phyloP scores from a whole-genome alignment of 768 basidiomycete genomes.

The Gloeophyllum trabeum region DNA sequence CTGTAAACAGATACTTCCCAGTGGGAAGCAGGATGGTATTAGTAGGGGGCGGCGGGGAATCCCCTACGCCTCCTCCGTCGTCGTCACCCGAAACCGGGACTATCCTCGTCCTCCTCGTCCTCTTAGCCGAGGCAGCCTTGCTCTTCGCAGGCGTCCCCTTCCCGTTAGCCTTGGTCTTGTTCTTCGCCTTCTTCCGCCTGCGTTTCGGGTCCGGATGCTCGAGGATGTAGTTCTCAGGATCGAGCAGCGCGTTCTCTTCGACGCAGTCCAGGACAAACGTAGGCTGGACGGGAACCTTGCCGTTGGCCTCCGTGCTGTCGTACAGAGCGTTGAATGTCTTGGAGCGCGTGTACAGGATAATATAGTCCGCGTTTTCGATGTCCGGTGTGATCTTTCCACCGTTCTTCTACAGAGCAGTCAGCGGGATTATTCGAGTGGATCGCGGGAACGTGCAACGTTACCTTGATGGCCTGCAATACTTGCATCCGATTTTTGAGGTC shows the following conservation, averaged over 20 bases:
- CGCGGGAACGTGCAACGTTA: slow-evolving; percentile 14
- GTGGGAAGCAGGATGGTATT: background rate
- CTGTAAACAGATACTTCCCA: background rate
- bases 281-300: slow-evolving; percentile 37
- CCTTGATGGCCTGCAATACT: slow-evolving; percentile 50
- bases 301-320: slow-evolving; percentile 18
- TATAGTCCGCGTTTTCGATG: slow-evolving; percentile 47
- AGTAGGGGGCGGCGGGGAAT: background rate
- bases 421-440: background rate
- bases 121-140: slow-evolving; percentile 2
- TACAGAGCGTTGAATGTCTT: slow-evolving; percentile 38
- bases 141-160: slow-evolving; percentile 8
- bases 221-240: slow-evolving; percentile 32
- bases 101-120: background rate
- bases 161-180: background rate
- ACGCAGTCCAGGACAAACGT: slow-evolving; percentile 45
- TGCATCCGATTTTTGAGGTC: slow-evolving; percentile 43
- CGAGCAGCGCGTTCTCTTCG: slow-evolving; percentile 28
- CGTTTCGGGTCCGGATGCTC: slow-evolving; percentile 14
- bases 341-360: slow-evolving; percentile 41
- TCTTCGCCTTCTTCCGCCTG: slow-evolving; percentile 8
- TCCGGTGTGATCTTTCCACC: slow-evolving; percentile 48
- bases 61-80: background rate
- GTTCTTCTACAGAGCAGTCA: slow-evolving; percentile 34
- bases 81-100: background rate